phyloP scores from a whole-genome alignment of 2,329 filamentous ascomycete species.

The Orbilia brochopaga region DNA sequence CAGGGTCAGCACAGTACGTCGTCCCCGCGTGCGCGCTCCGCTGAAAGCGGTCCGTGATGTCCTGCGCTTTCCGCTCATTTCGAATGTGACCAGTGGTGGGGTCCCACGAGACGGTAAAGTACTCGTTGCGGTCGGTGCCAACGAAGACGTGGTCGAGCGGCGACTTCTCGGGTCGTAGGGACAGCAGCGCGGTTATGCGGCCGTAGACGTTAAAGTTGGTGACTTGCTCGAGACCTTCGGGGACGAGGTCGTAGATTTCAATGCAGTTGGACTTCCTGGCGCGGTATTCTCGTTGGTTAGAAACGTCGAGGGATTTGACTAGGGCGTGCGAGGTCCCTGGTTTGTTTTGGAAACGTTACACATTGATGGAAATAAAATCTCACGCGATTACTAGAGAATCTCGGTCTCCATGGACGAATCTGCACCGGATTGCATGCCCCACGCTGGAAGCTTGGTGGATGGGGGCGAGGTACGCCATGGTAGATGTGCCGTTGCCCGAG shows the following conservation, averaged over 20 bases:
- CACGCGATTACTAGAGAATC: slow-evolving; percentile 89
- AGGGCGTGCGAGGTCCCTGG: background rate
- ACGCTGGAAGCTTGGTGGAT: slow-evolving; percentile 92
- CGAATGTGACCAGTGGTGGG: slow-evolving; percentile 65
- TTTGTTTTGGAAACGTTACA: background rate
- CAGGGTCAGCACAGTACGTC: slow-evolving; percentile 53
- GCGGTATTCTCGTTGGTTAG: slow-evolving; percentile 18
- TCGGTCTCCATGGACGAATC: slow-evolving; percentile 74
- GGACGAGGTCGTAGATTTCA: slow-evolving; percentile 54
- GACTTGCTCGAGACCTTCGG: slow-evolving; percentile 52
- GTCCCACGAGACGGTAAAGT: slow-evolving; percentile 90
- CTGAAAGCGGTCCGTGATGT: slow-evolving; percentile 54
- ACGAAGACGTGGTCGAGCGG: slow-evolving; percentile 85
- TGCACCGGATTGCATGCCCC: slow-evolving; percentile 81
- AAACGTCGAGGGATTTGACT: background rate
- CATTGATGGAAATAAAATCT: slow-evolving; percentile 58
- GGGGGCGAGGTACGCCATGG: slow-evolving; percentile 92
- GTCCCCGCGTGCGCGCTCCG: slow-evolving; percentile 51
- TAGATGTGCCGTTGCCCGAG: background rate
- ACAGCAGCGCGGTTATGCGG: slow-evolving; percentile 82
- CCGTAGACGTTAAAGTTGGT: slow-evolving; percentile 69
- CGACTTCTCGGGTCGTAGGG: slow-evolving; percentile 75
- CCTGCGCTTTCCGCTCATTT: slow-evolving; percentile 64
- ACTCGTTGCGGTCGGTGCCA: slow-evolving; percentile 85
- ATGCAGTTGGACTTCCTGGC: slow-evolving; percentile 53